Evolutionary conservation across 352 stramenopile genomes (phyloP), one percentile per base, ranked within the genome.

Genomic region (Peronospora belbahrii): DNA sequence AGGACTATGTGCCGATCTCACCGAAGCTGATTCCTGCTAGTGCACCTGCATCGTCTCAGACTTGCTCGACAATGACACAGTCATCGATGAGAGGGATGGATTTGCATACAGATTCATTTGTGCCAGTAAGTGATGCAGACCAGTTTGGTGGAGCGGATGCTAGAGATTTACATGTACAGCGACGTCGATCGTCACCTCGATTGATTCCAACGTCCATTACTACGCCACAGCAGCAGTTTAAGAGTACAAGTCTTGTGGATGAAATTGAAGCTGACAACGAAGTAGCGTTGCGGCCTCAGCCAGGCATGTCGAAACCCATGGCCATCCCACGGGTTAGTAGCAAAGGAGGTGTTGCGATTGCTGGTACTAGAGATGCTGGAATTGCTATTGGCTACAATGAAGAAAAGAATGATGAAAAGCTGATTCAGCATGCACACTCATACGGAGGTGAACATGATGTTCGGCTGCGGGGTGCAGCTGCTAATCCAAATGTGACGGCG

Each of bases 1-100:
- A 89, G 31, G 79, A 93, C 39, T 93, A 93, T 52, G 79, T 93
- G 4, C 78, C 82, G 0, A 63, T 60, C 0, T 88, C 79, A 0
- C 78, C 81, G 0, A 65, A 88, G 33, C 49, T 67, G 31, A 37
- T 52, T 7, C 25, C 57, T 17, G 48, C 60, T 11, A 70, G 56
- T 41, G 56, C 56, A 2, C 51, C 60, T 1, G 51, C 41, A 4
- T 23, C 46, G 14, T 55, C 42, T 3, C 25, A 36, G 14, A 42
- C 41, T 10, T 40, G 42, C 27, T 25, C 42, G 17, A 39, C 49
- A 31, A 44, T 56, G 39, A 35, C 53, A 1, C 42, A 67, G 13
- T 42, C 46, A 19, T 56, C 56, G 0, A 50, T 58, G 45, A 27
- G 41, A 25, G 48, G 45, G 5, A 36, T 31, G 2, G 56, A 67